phyloP scores from a whole-genome alignment of 345 rosid species.

The Jatropha curcas region DNA sequence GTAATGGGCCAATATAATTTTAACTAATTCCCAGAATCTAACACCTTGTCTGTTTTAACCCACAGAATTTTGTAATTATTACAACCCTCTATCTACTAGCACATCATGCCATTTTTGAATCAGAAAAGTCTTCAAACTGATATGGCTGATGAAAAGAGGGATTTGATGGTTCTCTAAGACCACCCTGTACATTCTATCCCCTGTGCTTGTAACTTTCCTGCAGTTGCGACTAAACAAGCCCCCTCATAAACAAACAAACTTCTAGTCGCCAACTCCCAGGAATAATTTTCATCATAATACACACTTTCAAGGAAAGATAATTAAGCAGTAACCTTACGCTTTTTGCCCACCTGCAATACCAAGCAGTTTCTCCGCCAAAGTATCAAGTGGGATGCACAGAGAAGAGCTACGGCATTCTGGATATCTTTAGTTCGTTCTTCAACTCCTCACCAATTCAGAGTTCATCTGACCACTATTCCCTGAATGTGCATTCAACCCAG shows the following conservation, averaged over 20 bases:
- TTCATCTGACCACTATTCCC: slow-evolving; percentile 48
- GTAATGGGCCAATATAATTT: neutral
- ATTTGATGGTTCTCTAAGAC: neutral
- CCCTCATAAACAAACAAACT: slow-evolving; percentile 46
- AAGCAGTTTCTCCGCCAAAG: neutral
- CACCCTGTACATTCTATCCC: slow-evolving; percentile 35
- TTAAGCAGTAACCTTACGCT: slow-evolving; percentile 27
- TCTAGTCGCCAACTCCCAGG: slow-evolving; percentile 34
- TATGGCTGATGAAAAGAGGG: neutral
- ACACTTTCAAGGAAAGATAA: slow-evolving; percentile 31
- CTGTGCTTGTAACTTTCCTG: slow-evolving; percentile 21
- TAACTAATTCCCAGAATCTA: neutral
- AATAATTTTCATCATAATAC: slow-evolving; percentile 41
- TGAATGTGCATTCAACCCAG: slow-evolving; percentile 31
- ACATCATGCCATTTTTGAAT: neutral
- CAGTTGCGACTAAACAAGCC: slow-evolving; percentile 56
- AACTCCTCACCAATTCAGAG: slow-evolving; percentile 71
- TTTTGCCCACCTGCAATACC: slow-evolving; percentile 17
- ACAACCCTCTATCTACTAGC: neutral
- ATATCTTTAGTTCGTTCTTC: slow-evolving; percentile 8
- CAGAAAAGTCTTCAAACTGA: neutral
- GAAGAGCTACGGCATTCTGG: neutral
- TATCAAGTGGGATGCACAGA: neutral
- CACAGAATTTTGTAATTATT: neutral
- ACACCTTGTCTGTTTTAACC: neutral